Percentiles rank a stretch among this genome's conserved stretches.
Conservation (phyloP, 495 filamentous ascomycete genomes). For the Penicillium herquei region DNA sequence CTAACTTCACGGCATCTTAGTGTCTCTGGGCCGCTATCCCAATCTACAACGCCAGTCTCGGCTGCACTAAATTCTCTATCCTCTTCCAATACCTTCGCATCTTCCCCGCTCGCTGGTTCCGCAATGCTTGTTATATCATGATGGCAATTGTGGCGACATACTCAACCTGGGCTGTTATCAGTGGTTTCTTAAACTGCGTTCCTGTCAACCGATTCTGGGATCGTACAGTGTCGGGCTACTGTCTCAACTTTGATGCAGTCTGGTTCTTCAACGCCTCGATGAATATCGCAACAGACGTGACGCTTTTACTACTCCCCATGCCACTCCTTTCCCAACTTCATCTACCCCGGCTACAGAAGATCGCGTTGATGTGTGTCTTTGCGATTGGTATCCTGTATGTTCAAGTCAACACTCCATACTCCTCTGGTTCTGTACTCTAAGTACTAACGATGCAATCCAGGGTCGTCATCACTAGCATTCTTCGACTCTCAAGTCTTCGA, state of each 20-base stretch:
- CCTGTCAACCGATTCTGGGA: conserved; percentile 56
- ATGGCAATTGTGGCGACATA: conserved; percentile 36
- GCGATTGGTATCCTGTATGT: conserved; percentile 51
- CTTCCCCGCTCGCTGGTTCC: conserved; percentile 37
- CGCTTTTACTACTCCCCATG: conserved; percentile 56
- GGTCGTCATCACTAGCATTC: conserved; percentile 35
- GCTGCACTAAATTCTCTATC: conserved; percentile 47
- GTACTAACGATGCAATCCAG: conserved; percentile 12
- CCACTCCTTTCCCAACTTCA: conserved; percentile 51
- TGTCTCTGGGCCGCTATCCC: conserved; percentile 41
- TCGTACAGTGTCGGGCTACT: conserved; percentile 45
- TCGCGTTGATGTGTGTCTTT: conserved; percentile 53
- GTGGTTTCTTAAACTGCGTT: conserved; percentile 51
- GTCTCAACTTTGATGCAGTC: conserved; percentile 47
- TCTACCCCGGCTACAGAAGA: conserved; percentile 50
- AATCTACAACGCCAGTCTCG: conserved; percentile 41
- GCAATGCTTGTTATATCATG: conserved; percentile 30
- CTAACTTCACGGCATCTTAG: conserved; percentile 12
- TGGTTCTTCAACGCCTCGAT: conserved; percentile 55
- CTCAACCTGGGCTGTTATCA: conserved; percentile 38
- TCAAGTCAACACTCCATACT: conserved; percentile 56
- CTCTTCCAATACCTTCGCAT: conserved; percentile 50
- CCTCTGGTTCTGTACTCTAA: neutral
- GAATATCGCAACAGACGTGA: conserved; percentile 54
- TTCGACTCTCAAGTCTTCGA: conserved; percentile 35